Percentiles rank a stretch among this genome's conserved stretches.
These are phyloP conservation scores for Schizothecium vesticola DNA, from an alignment of 495 filamentous ascomycete genomes.

Conservation along the genomic window DNA sequence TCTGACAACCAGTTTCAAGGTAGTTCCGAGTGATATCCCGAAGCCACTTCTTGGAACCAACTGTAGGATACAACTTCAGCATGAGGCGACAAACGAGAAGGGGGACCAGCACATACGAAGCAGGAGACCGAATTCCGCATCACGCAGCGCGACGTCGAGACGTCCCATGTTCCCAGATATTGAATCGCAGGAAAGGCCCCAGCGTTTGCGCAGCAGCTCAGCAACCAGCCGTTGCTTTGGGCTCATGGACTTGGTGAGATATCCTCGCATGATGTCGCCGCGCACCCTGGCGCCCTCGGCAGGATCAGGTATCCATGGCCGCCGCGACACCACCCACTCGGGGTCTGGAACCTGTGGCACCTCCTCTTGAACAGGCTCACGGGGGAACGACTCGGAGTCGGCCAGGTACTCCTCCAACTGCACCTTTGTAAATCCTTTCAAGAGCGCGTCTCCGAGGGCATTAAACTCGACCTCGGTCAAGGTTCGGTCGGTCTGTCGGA, in stretches of 20 bases:
- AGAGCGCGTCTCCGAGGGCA: conserved; percentile 32
- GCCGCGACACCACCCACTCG: conserved; percentile 27
- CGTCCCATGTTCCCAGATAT: conserved; percentile 28
- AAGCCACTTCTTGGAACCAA: conserved; percentile 32
- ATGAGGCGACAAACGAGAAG: background rate
- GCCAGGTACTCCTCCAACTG: conserved; percentile 40
- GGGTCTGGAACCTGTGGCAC: background rate
- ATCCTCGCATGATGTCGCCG: conserved; percentile 20
- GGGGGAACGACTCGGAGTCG: conserved; percentile 5
- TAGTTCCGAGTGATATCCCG: conserved; percentile 22
- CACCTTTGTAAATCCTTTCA: conserved; percentile 35
- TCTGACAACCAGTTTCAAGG: conserved; percentile 29
- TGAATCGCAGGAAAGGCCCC: conserved; percentile 31
- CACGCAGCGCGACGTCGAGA: conserved; percentile 26
- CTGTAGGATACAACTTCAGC: conserved; percentile 12
- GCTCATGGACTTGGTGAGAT: conserved; percentile 18
- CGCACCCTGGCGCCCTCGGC: background rate
- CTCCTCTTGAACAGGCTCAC: conserved; percentile 7
- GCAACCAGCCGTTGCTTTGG: conserved; percentile 34
- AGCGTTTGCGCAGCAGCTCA: conserved; percentile 38
- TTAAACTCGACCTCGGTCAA: conserved; percentile 34
- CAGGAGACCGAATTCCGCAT: conserved; percentile 32
- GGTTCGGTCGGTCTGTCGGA: conserved; percentile 28
- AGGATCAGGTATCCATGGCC: conserved; percentile 30
- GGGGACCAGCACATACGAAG: conserved; percentile 23